phyloP scores from a whole-genome alignment of 192 early-diverging fungal genomes.

The Chytriomyces sp. region DNA sequence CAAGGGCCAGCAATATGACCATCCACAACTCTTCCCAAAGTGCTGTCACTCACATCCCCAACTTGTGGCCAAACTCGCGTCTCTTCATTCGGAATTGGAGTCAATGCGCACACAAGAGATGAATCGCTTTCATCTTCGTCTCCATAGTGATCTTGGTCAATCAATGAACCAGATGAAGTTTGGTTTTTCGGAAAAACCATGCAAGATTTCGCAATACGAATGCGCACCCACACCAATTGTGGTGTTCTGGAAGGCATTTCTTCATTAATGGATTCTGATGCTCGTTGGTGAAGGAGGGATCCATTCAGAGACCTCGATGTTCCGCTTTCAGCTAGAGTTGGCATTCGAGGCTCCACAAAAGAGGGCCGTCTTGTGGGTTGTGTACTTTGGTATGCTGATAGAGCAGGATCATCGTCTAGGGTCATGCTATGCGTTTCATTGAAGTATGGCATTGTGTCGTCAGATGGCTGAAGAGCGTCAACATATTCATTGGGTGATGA shows the following conservation, averaged over 20 bases:
- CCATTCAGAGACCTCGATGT: neutral
- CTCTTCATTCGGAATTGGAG: neutral
- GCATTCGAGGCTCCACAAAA: neutral
- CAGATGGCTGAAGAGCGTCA: neutral
- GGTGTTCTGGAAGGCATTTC: neutral
- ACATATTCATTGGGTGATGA: neutral
- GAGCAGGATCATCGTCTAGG: neutral
- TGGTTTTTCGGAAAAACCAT: neutral
- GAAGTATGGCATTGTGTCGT: neutral
- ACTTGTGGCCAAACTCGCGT: neutral
- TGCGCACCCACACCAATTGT: neutral
- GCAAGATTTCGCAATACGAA: neutral
- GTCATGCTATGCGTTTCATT: neutral
- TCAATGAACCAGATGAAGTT: neutral
- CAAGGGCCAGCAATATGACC: neutral
- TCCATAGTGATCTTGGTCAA: neutral
- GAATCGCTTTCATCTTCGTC: neutral
- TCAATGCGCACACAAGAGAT: neutral
- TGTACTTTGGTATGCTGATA: neutral
- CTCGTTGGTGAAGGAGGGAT: neutral
- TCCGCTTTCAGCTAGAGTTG: neutral
- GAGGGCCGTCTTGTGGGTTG: neutral
- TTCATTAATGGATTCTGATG: too few species aligned
- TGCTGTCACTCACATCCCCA: slow-evolving; percentile 1
- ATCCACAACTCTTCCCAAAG: neutral